These are phyloP conservation scores for Bipolaris sorokiniana DNA, from an alignment of 2,329 filamentous ascomycete genomes.

Conservation along the genomic window DNA sequence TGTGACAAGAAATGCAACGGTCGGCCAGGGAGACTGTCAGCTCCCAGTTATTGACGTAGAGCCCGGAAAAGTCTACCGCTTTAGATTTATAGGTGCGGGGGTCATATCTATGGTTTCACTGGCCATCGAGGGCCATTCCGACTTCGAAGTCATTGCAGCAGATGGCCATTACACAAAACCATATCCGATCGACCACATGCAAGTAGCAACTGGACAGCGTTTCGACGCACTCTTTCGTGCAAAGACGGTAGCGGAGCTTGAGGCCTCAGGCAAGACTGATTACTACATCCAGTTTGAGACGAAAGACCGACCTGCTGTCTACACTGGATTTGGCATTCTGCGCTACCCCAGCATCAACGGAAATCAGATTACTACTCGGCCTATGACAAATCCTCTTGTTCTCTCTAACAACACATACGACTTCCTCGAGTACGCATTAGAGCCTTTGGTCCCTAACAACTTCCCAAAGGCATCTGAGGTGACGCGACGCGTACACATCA, in stretches of 20 bases:
- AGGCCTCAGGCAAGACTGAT: slow-evolving; percentile 41
- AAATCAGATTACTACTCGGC: slow-evolving; percentile 12
- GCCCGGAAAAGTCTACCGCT: slow-evolving; percentile 65
- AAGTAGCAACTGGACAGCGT: slow-evolving; percentile 65
- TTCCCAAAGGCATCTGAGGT: slow-evolving; percentile 45
- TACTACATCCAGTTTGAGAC: slow-evolving; percentile 58
- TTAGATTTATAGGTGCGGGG: slow-evolving; percentile 65
- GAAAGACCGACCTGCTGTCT: slow-evolving; percentile 55
- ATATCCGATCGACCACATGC: slow-evolving; percentile 56
- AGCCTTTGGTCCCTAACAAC: slow-evolving; percentile 41
- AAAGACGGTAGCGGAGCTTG: slow-evolving; percentile 57
- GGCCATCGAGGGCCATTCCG: slow-evolving; percentile 63
- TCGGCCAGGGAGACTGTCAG: slow-evolving; percentile 48
- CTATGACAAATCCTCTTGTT: slow-evolving; percentile 32
- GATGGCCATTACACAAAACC: slow-evolving; percentile 62
- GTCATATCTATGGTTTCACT: slow-evolving; percentile 62
- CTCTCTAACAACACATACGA: slow-evolving; percentile 44
- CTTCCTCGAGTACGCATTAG: slow-evolving; percentile 50
- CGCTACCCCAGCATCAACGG: slow-evolving; percentile 17
- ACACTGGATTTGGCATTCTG: slow-evolving; percentile 60
- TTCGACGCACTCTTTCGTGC: slow-evolving; percentile 63
- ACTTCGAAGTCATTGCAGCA: slow-evolving; percentile 65
- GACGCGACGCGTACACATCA: slow-evolving; percentile 43
- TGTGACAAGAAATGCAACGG: slow-evolving; percentile 50
- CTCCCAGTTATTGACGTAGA: slow-evolving; percentile 64